Evolutionary conservation across 73 alveolate genomes (phyloP).

Genomic region (Paramecium sexaurelia): DNA sequence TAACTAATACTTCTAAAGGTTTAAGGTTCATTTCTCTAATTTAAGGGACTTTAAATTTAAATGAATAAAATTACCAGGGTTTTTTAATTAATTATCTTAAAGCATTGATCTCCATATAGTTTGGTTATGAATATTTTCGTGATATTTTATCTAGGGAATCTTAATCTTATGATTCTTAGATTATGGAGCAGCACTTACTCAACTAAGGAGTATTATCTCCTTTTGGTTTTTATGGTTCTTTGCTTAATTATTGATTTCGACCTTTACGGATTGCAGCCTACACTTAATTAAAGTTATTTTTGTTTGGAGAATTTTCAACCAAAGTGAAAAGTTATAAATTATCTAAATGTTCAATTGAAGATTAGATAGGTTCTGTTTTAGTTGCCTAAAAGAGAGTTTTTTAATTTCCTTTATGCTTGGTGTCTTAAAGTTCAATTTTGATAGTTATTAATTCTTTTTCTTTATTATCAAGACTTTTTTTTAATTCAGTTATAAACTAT

Average conservation of each 20-base stretch:
- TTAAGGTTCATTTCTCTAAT: background rate
- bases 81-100: background rate
- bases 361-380: background rate
- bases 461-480: background rate
- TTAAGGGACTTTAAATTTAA: background rate
- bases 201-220: slow-evolving; percentile 2
- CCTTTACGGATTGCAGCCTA: background rate
- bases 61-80: background rate
- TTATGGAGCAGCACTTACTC: background rate
- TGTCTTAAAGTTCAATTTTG: background rate
- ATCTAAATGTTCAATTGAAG: background rate
- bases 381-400: background rate
- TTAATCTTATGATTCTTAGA: background rate
- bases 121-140: background rate
- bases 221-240: slow-evolving; percentile 16
- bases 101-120: slow-evolving; percentile 32
- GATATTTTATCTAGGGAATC: background rate
- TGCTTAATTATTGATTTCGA: background rate
- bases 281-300: background rate
- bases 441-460: background rate
- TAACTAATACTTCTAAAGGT: slow-evolving; percentile 30
- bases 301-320: background rate
- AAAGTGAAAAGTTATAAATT: background rate
- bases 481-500: background rate
- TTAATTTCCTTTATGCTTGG: background rate